These are phyloP conservation scores for Candida michaelii DNA, from an alignment of 805 yeast species.

Conservation along the genomic window DNA sequence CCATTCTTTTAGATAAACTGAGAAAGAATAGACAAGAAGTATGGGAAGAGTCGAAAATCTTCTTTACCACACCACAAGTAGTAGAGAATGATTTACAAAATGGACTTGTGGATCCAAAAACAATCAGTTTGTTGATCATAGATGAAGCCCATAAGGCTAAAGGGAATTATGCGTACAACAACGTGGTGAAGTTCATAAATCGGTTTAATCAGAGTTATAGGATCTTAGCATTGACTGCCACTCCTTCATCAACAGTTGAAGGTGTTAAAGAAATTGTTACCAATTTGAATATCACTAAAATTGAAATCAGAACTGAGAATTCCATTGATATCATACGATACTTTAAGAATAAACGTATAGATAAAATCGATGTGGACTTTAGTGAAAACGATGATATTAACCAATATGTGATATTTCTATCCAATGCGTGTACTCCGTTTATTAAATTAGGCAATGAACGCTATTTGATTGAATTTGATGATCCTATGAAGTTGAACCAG, in stretches of 20 bases:
- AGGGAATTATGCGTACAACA: constrained; percentile 86
- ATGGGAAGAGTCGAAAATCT: constrained; percentile 78
- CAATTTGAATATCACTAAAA: constrained; percentile 68
- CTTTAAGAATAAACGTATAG: constrained; percentile 66
- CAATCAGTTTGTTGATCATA: constrained; percentile 71
- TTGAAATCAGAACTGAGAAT: constrained; percentile 84
- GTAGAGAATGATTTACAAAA: constrained; percentile 83
- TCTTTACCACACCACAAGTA: constrained; percentile 95
- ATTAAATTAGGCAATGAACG: constrained; percentile 62
- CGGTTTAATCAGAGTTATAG: constrained; percentile 63
- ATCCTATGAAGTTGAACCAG: constrained; percentile 67
- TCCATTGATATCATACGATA: constrained; percentile 78
- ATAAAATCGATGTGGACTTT: constrained; percentile 54
- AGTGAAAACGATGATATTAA: constrained; percentile 45
- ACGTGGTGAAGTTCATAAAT: constrained; percentile 64
- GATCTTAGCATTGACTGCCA: constrained; percentile 87
- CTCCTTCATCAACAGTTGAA: constrained; percentile 87
- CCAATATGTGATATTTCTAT: constrained; percentile 31
- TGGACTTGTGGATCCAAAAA: constrained; percentile 75
- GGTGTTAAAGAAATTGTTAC: constrained; percentile 84
- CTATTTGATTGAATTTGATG: constrained; percentile 56
- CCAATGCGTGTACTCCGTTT: constrained; percentile 67
- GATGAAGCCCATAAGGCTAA: constrained; percentile 97
- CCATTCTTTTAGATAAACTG: constrained; percentile 67
- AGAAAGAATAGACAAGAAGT: constrained; percentile 62